Evolutionary conservation across 2,329 filamentous ascomycete genomes (phyloP), one percentile per base, ranked within the genome.

Genomic region (Penicillium concentricum): DNA sequence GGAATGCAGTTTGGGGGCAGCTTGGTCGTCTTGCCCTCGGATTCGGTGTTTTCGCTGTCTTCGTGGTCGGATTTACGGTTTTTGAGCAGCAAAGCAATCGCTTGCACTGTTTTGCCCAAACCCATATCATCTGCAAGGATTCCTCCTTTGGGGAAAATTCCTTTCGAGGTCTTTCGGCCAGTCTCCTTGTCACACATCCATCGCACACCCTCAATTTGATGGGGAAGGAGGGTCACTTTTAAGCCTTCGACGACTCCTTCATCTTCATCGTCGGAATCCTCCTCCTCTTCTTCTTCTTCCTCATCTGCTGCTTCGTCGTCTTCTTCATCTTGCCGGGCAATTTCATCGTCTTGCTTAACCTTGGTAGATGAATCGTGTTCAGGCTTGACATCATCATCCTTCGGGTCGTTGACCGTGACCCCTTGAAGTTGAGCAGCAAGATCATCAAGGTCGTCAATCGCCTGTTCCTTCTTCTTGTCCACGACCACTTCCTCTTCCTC

Each of bases 101-200:
- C 91, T 76, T 99, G 94, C 15, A 99, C 84, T 0, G 94, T 99
- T 80, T 99, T 99, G 57, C 94, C 94, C 15, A 97, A 80, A 63
- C 93, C 93, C 93, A 97, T 79, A 71, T 99, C 94, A 68, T 99
- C 94, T 18, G 94, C 94, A 35, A 99, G 82, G 61, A 99, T 96
- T 18, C 94, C 94, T 35, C 94, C 94, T 66, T 95, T 94, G 30
- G 93, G 92, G 10, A 95, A 83, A 1, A 85, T 81, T 4, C 83
- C 84, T 57, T 90, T 90, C 65, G 88, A 89, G 77, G 94, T 96
- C 59, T 90, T 86, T 18, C 87, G 86, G 2, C 93, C 92, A 12
- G 91, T 87, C 76, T 99, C 94, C 67, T 95, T 91, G 57, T 92
- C 90, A 54, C 84, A 88, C 91, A 99, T 96, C 93, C 94, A 99